Base-by-base conservation (phyloP, 2,329 filamentous ascomycete genomes). In the Monilinia polystroma region DNA sequence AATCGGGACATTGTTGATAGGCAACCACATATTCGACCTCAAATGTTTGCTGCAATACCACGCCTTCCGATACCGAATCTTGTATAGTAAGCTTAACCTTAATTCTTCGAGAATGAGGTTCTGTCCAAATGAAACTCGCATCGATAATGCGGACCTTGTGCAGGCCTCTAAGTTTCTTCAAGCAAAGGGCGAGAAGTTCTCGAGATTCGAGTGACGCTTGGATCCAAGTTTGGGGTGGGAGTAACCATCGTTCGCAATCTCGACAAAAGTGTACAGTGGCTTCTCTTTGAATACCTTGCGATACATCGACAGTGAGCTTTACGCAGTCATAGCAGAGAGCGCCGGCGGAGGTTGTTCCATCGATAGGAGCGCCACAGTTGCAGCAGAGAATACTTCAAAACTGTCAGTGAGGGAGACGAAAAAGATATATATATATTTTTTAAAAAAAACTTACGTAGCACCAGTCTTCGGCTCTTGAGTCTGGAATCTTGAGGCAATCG, bases 1-100 rank as follows among this genome's bases (percentile, higher is more conserved):
- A 97, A 73, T 99, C 95, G 1, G 93, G 89, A 78, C 95, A 99
- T 80, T 99, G 95, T 77, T 97, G 93, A 75, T 89, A 90, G 67
- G 92, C 90, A 68, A 97, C 90, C 10, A 96, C 85, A 76, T 94
- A 99, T 77, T 96, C 87, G 23, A 98, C 93, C 80, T 98, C 94
- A 77, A 99, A 97, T 62, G 88, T 90, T 80, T 99, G 95, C 79
- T 99, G 95, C 74, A 99, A 82, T 66, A 89, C 78, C 56, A 88
- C 83, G 35, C 86, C 86, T 66, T 87, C 85, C 63, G 84, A 84
- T 2, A 88, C 85, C 29, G 83, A 79, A 68, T 87, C 85, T 76
- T 98, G 95, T 58, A 98, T 89, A 0, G 95, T 98, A 78, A 99
- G 89, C 82, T 97, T 97, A 78, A 98, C 89, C 80, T 93, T 96